These are phyloP conservation scores for Panaeolus cyanescens DNA, from an alignment of 768 basidiomycete species.

Conservation along the genomic window DNA sequence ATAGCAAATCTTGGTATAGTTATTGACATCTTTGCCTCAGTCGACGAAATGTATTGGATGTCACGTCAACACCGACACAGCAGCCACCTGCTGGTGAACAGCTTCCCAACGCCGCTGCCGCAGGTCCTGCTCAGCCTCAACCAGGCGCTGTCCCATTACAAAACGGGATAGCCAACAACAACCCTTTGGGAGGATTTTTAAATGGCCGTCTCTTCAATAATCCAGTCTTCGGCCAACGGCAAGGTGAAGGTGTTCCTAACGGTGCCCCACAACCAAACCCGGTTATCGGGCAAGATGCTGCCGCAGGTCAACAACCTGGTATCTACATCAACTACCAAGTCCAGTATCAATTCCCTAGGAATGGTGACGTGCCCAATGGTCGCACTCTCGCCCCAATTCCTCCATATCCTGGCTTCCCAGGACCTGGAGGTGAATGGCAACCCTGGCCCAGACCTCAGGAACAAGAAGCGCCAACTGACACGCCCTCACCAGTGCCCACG, in stretches of 20 bases:
- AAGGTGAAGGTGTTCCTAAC: slow-evolving; percentile 15
- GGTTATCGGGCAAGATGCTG: background rate
- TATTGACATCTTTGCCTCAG: slow-evolving; percentile 35
- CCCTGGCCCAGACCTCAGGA: slow-evolving; percentile 52
- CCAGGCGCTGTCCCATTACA: slow-evolving; percentile 29
- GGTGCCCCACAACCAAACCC: slow-evolving; percentile 29
- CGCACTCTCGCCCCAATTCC: slow-evolving; percentile 47
- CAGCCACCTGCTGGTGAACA: slow-evolving; percentile 28
- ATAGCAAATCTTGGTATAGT: slow-evolving; percentile 3
- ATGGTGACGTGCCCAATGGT: slow-evolving; percentile 32
- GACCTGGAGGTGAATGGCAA: slow-evolving; percentile 67
- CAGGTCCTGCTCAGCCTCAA: slow-evolving; percentile 30
- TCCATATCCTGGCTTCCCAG: slow-evolving; percentile 61
- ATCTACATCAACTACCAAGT: slow-evolving; percentile 68
- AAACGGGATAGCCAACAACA: slow-evolving; percentile 41
- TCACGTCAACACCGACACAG: slow-evolving; percentile 33
- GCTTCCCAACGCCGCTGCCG: slow-evolving; percentile 22
- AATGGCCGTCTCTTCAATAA: slow-evolving; percentile 60
- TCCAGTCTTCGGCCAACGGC: slow-evolving; percentile 43
- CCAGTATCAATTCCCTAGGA: slow-evolving; percentile 50
- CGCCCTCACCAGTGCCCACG: slow-evolving; percentile 1
- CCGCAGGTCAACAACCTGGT: slow-evolving; percentile 35
- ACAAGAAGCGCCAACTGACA: slow-evolving; percentile 2
- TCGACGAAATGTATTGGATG: slow-evolving; percentile 77
- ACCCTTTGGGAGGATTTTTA: slow-evolving; percentile 45